Conservation (phyloP, 495 filamentous ascomycete species). For the Aspergillus conjunctus region DNA sequence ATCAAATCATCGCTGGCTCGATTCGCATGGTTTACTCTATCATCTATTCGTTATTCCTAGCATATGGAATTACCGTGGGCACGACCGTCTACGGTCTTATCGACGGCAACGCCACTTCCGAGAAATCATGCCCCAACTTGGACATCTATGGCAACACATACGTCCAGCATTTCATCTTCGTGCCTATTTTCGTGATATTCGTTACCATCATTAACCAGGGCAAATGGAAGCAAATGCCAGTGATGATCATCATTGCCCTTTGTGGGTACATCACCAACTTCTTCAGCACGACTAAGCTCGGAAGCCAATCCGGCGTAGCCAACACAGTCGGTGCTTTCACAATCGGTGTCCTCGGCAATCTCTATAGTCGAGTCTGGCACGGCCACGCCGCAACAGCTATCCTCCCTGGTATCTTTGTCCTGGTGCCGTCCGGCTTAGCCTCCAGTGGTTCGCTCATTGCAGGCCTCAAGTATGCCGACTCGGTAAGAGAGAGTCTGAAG, state of each 20-base stretch:
- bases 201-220: conserved; percentile 87
- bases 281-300: conserved; percentile 71
- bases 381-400: conserved; percentile 89
- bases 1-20: conserved; percentile 83
- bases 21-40: conserved; percentile 95
- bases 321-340: conserved; percentile 85
- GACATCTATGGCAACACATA: conserved; percentile 48
- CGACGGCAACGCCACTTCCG: conserved; percentile 71
- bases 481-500: conserved; percentile 59
- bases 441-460: conserved; percentile 77
- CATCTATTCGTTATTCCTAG: conserved; percentile 92
- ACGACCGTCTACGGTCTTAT: conserved; percentile 86
- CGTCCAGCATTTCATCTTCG: conserved; percentile 59
- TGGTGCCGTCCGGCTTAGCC: conserved; percentile 86
- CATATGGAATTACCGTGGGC: conserved; percentile 93
- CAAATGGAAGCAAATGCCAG: conserved; percentile 85
- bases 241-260: conserved; percentile 81
- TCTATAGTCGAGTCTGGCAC: conserved; percentile 80
- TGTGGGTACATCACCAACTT: conserved; percentile 83
- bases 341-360: conserved; percentile 82
- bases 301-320: conserved; percentile 75
- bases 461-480: conserved; percentile 75
- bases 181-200: conserved; percentile 76
- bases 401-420: conserved; percentile 90
- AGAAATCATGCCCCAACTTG: conserved; percentile 63